Evolutionary conservation across 768 basidiomycete genomes (phyloP), one percentile per base, ranked within the genome.

Genomic region (Leucocoprinus leucothites): DNA sequence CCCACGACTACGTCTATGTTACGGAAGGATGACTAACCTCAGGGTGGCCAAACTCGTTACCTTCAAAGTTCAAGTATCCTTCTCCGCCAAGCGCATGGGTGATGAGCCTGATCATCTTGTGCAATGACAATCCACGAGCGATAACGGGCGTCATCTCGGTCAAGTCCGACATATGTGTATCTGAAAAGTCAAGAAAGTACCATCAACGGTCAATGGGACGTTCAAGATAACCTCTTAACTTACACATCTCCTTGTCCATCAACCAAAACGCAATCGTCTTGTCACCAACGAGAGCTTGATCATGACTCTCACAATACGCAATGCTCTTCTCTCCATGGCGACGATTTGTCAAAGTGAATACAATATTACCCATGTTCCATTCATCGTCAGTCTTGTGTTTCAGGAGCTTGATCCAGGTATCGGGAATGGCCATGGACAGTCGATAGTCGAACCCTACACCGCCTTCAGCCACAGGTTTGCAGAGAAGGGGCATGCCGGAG

Each of bases 191-290:
- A 46, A 4, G 42, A 9, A 53, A 46, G 25, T 60, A 40, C 22
- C 46, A 34, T 24, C n/a, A n/a, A n/a, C n/a, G n/a, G n/a, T n/a
- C n/a, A n/a, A 22, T 16, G 45, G 18, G 14, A n/a, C 13, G 21
- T n/a, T 40, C n/a, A 43, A 2, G 53, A 57, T 45, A 50, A 7
- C 45, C 46, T n/a, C 24, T 2, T 18, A 31, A 76, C 84, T 63
- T 78, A 94, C 95, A 98, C 97, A 99, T 99, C 71, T 98, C 97
- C 72, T 96, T 96, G 71, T 99, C 97, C 97, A 99, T 99, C 56
- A 98, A 72, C 97, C 97, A 99, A 72, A 99, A 99, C 3, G 97
- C 97, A 43, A 99, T 65, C 2, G 96, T 98, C 77, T 99, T 99
- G 75, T 99, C 97, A 11, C 97, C 97, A 0, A 99, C 97, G 25